Evolutionary conservation across 208 protist genomes (phyloP).

Genomic region (Trypanosoma mega): DNA sequence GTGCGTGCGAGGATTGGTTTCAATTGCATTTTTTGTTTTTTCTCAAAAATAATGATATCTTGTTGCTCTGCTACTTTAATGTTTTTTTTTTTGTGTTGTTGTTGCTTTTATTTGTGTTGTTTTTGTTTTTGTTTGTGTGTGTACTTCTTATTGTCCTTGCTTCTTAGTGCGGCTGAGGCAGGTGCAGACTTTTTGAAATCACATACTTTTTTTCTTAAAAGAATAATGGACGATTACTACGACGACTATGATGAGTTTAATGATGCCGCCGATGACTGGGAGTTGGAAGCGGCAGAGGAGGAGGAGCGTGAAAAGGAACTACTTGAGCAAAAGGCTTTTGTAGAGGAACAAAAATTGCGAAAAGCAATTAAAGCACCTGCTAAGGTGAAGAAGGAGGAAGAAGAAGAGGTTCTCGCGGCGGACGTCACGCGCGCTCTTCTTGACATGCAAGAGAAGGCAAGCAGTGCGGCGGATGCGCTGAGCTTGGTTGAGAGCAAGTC

Average conservation of each 20-base stretch:
- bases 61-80: no score
- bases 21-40: no score
- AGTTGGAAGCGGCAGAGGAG: slow-evolving; percentile 61
- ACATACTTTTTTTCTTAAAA: background rate
- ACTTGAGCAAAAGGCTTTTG: slow-evolving; percentile 39
- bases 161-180: background rate
- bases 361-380: slow-evolving; percentile 68
- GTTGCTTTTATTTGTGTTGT: background rate
- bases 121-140: slow-evolving; percentile 1
- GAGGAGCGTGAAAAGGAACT: slow-evolving; percentile 52
- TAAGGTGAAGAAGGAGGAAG: slow-evolving; percentile 52
- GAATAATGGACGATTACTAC: slow-evolving; percentile 21
- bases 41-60: background rate
- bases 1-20: no score
- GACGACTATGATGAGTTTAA: slow-evolving; percentile 62
- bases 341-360: slow-evolving; percentile 42
- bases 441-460: slow-evolving; percentile 57
- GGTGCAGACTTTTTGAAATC: background rate
- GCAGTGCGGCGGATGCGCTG: slow-evolving; percentile 36
- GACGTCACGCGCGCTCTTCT: slow-evolving; percentile 54
- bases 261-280: slow-evolving; percentile 86
- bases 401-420: slow-evolving; percentile 34
- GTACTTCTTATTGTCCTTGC: background rate
- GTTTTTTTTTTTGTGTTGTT: background rate
- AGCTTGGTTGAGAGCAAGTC: slow-evolving; percentile 32